Evolutionary conservation across 2,329 filamentous ascomycete species (phyloP), one percentile per base, ranked within the genome.

Genomic region (Biscogniauxia sp.): DNA sequence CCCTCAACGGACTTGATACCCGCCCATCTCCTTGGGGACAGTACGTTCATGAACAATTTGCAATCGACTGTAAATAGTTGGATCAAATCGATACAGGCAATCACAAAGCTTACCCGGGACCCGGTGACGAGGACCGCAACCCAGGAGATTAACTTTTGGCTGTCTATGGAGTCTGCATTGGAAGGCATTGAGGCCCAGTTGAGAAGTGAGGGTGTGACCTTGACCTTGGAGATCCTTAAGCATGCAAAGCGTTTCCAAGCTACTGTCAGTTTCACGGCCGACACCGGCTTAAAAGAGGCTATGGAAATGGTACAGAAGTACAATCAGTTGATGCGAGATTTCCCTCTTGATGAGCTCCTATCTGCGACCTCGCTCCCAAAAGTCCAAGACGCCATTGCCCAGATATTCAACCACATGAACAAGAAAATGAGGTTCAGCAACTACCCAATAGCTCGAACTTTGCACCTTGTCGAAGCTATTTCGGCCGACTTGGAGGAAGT

Each of bases 141-240:
- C 59, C 95, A 98, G 75, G 95, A 99, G 76, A 97, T 99, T 76
- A 97, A 97, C 76, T 99, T 99, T 73, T 99, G 95, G 95, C 77
- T 99, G 55, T 96, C 93, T 1, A 97, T 99, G 91, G 96, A 99
- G 76, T 90, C 89, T 17, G 92, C 93, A 4, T 78, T 99, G 65
- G 93, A 97, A 74, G 90, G 90, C 26, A 97, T 99, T 61, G 94
- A 97, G 74, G 86, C 84, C 50, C 94, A 98, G 75, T 84, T 99
- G 59, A 84, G 88, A 64, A 93, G 93, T 66, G 92, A 96, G 59
- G 95, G 95, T 26, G 94, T 99, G 20, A 83, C 87, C 68, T 78
- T 99, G 70, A 98, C 96, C 0, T 84, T 99, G 74, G 94, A 97
- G 69, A 94, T 99, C 63, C 82, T 99, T 64, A 94, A 96, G 76